Evolutionary conservation across 1,139 yeast genomes (phyloP).

Genomic region (Zygosaccharomyces pseudobailii): DNA sequence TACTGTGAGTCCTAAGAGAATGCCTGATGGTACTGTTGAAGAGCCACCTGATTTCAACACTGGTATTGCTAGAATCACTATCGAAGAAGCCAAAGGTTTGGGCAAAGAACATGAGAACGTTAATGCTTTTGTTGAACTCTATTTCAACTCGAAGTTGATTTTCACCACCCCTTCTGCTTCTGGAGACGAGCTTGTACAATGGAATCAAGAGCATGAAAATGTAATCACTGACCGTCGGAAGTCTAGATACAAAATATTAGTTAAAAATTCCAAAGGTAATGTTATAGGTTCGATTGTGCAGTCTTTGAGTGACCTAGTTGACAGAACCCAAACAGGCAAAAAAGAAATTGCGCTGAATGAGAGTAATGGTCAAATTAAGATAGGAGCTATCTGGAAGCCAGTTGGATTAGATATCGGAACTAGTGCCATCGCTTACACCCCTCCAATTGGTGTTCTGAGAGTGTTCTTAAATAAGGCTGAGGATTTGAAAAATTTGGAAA

Average conservation of each 20-base stretch:
- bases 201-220: conserved; percentile 62
- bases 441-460: conserved; percentile 90
- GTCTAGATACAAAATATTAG: conserved; percentile 57
- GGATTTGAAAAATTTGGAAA: conserved; percentile 77
- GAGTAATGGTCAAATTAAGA: conserved; percentile 65
- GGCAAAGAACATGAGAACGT: conserved; percentile 41
- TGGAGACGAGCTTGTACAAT: conserved; percentile 62
- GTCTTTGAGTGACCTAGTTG: conserved; percentile 64
- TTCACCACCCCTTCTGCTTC: conserved; percentile 55
- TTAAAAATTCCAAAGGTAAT: conserved; percentile 62
- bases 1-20: conserved; percentile 65
- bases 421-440: conserved; percentile 75
- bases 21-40: conserved; percentile 79
- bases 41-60: conserved; percentile 93
- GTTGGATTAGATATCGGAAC: conserved; percentile 62
- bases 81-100: conserved; percentile 28
- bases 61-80: conserved; percentile 64
- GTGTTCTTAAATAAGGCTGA: conserved; percentile 66
- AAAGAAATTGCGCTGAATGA: conserved; percentile 65
- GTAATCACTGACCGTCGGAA: conserved; percentile 71
- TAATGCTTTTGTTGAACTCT: conserved; percentile 67
- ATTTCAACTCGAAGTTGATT: conserved; percentile 55
- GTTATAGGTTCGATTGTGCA: conserved; percentile 59
- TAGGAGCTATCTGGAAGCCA: conserved; percentile 80
- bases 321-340: conserved; percentile 71